phyloP scores from a whole-genome alignment of 805 yeast species.

The Millerozyma miso region DNA sequence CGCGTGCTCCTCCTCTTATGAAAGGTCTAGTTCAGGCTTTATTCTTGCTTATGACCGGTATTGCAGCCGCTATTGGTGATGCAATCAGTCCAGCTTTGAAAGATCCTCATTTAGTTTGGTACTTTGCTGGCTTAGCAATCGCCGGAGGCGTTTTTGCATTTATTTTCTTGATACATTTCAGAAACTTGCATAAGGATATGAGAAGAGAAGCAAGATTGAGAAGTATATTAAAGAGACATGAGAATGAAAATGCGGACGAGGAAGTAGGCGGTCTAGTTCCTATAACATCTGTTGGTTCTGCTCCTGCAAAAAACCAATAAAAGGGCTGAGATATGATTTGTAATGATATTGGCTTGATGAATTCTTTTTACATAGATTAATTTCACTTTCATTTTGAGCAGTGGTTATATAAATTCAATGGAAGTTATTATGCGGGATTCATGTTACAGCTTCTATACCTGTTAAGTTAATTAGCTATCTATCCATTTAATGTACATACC shows the following conservation, averaged over 20 bases:
- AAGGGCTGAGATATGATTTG: too few relatives aligned
- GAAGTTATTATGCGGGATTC: too few relatives aligned
- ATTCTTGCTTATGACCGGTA: conserved; percentile 40
- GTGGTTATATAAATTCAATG: too few relatives aligned
- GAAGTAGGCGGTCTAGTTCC: conserved; percentile 20
- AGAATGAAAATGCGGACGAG: conserved; percentile 13
- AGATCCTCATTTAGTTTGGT: conserved; percentile 41
- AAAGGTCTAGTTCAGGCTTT: conserved; percentile 50
- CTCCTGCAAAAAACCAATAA: conserved; percentile 25
- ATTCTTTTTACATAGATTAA: too few relatives aligned
- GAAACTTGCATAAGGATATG: conserved; percentile 39
- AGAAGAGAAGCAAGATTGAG: conserved; percentile 28
- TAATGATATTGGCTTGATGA: too few relatives aligned
- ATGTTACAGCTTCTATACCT: too few relatives aligned
- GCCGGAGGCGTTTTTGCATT: conserved; percentile 29
- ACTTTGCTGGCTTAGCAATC: conserved; percentile 38
- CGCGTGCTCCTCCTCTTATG: conserved; percentile 48
- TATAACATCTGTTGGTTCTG: conserved; percentile 27
- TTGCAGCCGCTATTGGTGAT: conserved; percentile 45
- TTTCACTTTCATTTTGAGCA: too few relatives aligned
- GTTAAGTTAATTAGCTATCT: too few relatives aligned
- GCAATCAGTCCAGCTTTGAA: conserved; percentile 39
- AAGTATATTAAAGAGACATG: conserved; percentile 14
- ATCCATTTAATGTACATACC: too few relatives aligned
- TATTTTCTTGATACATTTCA: conserved; percentile 27